phyloP scores from a whole-genome alignment of 371 early-diverging fungal species.

The Mucor irregularis region DNA sequence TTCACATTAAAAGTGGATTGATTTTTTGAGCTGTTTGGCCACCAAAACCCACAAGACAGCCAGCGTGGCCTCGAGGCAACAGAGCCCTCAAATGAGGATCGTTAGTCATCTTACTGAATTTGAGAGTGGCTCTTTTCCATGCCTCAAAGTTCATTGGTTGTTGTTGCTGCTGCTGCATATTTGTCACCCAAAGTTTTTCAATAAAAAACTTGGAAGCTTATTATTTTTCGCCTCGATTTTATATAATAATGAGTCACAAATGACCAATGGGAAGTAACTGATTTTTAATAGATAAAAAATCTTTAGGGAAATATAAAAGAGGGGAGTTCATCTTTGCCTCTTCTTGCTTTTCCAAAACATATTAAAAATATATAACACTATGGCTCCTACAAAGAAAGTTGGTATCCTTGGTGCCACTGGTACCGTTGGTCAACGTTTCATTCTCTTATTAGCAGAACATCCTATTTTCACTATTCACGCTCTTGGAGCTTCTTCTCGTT shows the following conservation, averaged over 20 bases:
- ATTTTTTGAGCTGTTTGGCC: neutral
- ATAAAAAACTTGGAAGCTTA: too few species aligned
- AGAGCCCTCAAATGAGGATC: neutral
- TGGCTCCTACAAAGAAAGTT: conserved; percentile 59
- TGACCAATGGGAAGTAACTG: conserved; percentile 7
- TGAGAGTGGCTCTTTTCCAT: too few species aligned
- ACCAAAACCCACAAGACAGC: neutral
- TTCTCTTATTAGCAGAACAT: conserved; percentile 83
- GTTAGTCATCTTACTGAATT: too few species aligned
- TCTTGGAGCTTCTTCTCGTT: conserved; percentile 90
- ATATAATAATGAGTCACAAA: conserved; percentile 19
- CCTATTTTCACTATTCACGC: conserved; percentile 85
- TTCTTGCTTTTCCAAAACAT: conserved; percentile 55
- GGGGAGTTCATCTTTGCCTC: neutral
- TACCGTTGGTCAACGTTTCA: conserved; percentile 98
- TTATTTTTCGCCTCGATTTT: too few species aligned
- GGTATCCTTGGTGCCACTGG: conserved; percentile 97
- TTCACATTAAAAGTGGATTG: neutral
- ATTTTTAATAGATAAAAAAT: neutral
- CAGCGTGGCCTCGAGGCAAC: neutral
- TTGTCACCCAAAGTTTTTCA: too few species aligned
- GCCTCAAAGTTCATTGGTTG: too few species aligned
- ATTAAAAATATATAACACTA: neutral
- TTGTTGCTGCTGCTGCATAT: too few species aligned
- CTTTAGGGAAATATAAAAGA: neutral